A percentile compares a stretch with the other conserved stretches of the same genome.
These are phyloP conservation scores for Entamoeba invadens DNA, from an alignment of 208 protist species.

Conservation along the genomic window DNA sequence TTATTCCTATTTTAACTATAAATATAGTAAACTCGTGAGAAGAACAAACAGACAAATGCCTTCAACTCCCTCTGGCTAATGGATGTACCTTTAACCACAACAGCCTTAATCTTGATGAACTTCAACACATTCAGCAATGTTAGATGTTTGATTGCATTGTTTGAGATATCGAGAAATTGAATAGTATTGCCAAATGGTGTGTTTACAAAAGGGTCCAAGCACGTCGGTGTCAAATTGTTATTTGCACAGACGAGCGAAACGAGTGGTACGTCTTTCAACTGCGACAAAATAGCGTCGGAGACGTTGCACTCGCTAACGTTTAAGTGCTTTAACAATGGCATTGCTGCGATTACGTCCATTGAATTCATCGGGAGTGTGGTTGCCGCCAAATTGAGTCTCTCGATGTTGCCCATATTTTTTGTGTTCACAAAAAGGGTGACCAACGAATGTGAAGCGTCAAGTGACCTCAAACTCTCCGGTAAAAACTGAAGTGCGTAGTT, in stretches of 20 bases:
- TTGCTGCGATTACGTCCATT: not conserved
- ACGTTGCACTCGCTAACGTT: not conserved
- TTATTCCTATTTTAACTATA: no score
- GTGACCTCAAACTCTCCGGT: not conserved
- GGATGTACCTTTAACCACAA: not conserved
- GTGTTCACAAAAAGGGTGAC: not conserved
- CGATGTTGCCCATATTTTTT: not conserved
- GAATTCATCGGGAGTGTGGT: not conserved
- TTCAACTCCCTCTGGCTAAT: not conserved
- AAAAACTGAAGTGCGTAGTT: not conserved
- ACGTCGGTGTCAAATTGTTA: not conserved
- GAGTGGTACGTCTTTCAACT: not conserved
- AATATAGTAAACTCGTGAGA: no score
- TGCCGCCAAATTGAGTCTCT: not conserved
- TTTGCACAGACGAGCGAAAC: not conserved
- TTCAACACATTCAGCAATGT: not conserved
- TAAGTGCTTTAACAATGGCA: not conserved
- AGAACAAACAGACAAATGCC: not conserved
- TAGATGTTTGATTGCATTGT: not conserved
- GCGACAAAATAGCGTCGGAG: not conserved
- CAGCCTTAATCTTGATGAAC: not conserved
- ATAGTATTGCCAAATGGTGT: not conserved
- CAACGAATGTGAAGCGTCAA: not conserved
- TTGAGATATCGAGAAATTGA: slow-evolving; percentile 2
- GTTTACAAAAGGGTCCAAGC: not conserved